Conservation (phyloP, 352 stramenopile species). For the Blastocystis sp. region DNA sequence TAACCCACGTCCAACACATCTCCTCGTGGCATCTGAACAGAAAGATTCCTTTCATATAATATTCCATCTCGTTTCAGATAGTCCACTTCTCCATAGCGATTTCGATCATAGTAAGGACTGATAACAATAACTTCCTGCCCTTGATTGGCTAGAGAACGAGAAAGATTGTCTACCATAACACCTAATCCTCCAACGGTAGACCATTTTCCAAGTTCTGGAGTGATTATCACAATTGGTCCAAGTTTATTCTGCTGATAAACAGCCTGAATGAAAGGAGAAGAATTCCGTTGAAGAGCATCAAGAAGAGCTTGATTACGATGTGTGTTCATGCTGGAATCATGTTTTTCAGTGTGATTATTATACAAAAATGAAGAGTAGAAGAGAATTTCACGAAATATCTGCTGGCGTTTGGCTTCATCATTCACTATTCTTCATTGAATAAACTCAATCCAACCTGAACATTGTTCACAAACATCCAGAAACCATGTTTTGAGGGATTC, state of each 20-base stretch:
- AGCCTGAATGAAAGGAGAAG: not conserved
- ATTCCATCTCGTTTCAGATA: constrained; percentile 64
- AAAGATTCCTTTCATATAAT: constrained; percentile 57
- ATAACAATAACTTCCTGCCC: constrained; percentile 62
- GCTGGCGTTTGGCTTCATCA: constrained; percentile 33
- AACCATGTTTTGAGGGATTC: not conserved
- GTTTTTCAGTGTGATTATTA: constrained; percentile 26
- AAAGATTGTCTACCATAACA: constrained; percentile 65
- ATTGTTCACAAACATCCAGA: not conserved
- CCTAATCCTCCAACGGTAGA: constrained; percentile 65
- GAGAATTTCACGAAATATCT: constrained; percentile 31
- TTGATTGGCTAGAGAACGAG: constrained; percentile 55
- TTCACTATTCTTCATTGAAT: constrained; percentile 58
- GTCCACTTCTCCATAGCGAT: constrained; percentile 62
- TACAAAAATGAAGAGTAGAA: constrained; percentile 28
- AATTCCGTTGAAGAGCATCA: not conserved
- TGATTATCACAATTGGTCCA: constrained; percentile 64
- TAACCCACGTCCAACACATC: constrained; percentile 59
- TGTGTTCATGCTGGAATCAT: not conserved
- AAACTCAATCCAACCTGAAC: not conserved
- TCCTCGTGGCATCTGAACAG: constrained; percentile 39
- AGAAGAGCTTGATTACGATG: constrained; percentile 31
- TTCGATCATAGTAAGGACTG: constrained; percentile 63
- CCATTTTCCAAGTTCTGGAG: constrained; percentile 65
- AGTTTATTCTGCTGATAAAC: constrained; percentile 13